Base-by-base conservation (phyloP, 2,329 filamentous ascomycete species). In the Drechslerella stenobrocha region DNA sequence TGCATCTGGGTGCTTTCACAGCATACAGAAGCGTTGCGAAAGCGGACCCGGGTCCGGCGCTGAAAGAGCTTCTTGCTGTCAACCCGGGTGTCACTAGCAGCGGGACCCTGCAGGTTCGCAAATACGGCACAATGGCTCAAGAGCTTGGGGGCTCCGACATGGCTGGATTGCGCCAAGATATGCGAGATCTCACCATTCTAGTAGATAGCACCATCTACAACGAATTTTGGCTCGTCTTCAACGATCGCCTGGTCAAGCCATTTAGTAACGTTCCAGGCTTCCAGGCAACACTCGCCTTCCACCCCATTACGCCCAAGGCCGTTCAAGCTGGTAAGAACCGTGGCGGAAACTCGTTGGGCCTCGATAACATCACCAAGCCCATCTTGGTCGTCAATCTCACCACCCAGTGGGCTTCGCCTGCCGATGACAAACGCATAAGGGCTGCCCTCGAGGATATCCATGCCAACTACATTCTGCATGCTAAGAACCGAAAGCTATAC, bases 301-400 rank as follows among this genome's bases (percentile, higher is more conserved):
- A 76, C 52, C 74, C 74, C 2, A 75, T 76, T 52, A 73, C 73
- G 5, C 69, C 69, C n/a, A 75, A 66, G 55, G 71, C 70, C 13
- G 70, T 74, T 6, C 55, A 65, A 18, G 74, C 73, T 23, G 74
- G 74, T 45, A 56, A 67, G 28, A 65, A 46, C 2, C 69, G 61
- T 20, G 74, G 74, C 24, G 75, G 74, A 26, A 75, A 76, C 64
- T 72, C 74, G 1, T 69, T 76, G 18, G 74, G 74, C 2, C 66
- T 76, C 11, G 65, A 74, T 2, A 63, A 48, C 20, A 51, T 20
- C 45, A 50, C 44, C 3, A 34, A 24, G 2, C 63, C 64, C 23
- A 63, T 63, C 52, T 26, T 26, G 5, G 57, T 63, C 40, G 60
- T 69, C 48, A 69, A 63, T 34, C 26, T 67, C n/a, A 67, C 63